Evolutionary conservation across 495 filamentous ascomycete species (phyloP), one percentile per base, ranked within the genome.

Genomic region (Penicillium ochrochloron): DNA sequence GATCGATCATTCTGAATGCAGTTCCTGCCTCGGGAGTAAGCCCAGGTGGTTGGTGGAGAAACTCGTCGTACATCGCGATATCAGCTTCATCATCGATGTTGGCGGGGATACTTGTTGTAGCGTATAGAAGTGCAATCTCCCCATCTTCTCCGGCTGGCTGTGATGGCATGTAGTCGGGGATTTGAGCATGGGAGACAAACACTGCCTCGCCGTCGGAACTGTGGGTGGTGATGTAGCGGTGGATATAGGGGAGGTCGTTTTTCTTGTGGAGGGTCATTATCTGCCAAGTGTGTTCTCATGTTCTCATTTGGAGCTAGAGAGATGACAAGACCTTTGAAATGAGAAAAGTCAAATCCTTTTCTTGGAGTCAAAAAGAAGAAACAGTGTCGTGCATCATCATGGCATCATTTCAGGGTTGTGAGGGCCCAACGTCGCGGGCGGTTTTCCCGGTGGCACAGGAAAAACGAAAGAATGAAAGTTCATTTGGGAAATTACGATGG

Each of bases 1-100:
- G 89, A 86, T 70, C 90, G 70, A 60, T 88, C 88, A 55, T 89
- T 57, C 73, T 75, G 62, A 76, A 79, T 0, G 71, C 51, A 3
- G 77, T 76, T 46, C 85, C 85, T 11, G 21, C 2, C 3, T 61
- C 66, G 3, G 66, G 67, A 3, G 74, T 78, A 6, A 78, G 63
- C 0, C 71, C 74, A 1, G 75, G 71, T 8, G 77, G 71, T 34
- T 64, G 70, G 64, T 73, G 69, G 6, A 80, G 73, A 67, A 73
- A 78, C 44, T 75, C 67, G 62, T 74, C 69, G 56, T 80, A 72
- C 23, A 69, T 68, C 12, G 72, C 69, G 31, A 80, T 71, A 58
- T 82, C 79, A 29, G 66, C 59, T 62, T 82, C 79, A 34, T 72
- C 66, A 29, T 72, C 63, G 29, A 76, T 56, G 23, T 72, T 64